These are phyloP conservation scores for Aspergillus steynii DNA, from an alignment of 495 filamentous ascomycete genomes.

Conservation along the genomic window DNA sequence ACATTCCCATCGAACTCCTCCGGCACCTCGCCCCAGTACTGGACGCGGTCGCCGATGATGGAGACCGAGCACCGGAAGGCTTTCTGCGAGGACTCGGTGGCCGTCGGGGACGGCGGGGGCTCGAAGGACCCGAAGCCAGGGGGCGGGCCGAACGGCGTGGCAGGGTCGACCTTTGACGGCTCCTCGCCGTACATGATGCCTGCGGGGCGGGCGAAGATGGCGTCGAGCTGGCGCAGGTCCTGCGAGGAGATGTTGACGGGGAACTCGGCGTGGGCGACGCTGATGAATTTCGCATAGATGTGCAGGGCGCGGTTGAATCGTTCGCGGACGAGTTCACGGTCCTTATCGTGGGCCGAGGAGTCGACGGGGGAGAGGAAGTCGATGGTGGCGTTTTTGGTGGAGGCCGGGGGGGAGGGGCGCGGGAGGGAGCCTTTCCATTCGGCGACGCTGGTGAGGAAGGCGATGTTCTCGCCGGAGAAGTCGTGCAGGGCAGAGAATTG, in stretches of 20 bases:
- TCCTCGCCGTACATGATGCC: slow-evolving; percentile 33
- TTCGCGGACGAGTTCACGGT: slow-evolving; percentile 32
- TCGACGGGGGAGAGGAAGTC: slow-evolving; percentile 9
- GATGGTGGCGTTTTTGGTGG: not conserved
- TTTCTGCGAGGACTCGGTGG: slow-evolving; percentile 25
- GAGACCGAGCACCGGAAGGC: slow-evolving; percentile 14
- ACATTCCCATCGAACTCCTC: slow-evolving; percentile 49
- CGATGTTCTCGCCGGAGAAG: slow-evolving; percentile 69
- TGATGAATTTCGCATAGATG: slow-evolving; percentile 60
- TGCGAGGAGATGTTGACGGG: slow-evolving; percentile 61
- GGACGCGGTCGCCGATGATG: slow-evolving; percentile 27
- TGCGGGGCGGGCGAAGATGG: slow-evolving; percentile 48
- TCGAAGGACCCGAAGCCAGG: slow-evolving; percentile 12
- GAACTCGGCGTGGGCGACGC: slow-evolving; percentile 56
- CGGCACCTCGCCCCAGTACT: slow-evolving; percentile 46
- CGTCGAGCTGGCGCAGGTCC: slow-evolving; percentile 48
- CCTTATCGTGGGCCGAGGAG: slow-evolving; percentile 13
- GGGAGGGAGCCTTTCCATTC: slow-evolving; percentile 51
- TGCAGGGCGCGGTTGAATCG: slow-evolving; percentile 54
- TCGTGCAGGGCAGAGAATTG: slow-evolving; percentile 61
- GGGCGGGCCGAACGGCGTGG: slow-evolving; percentile 34
- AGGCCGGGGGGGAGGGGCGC: slow-evolving; percentile 5
- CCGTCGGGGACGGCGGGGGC: slow-evolving; percentile 21
- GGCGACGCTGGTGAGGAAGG: slow-evolving; percentile 59
- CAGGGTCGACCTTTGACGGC: slow-evolving; percentile 22